Base-by-base conservation (phyloP, 169 alveolate genomes). In the Cryptosporidium ryanae region DNA sequence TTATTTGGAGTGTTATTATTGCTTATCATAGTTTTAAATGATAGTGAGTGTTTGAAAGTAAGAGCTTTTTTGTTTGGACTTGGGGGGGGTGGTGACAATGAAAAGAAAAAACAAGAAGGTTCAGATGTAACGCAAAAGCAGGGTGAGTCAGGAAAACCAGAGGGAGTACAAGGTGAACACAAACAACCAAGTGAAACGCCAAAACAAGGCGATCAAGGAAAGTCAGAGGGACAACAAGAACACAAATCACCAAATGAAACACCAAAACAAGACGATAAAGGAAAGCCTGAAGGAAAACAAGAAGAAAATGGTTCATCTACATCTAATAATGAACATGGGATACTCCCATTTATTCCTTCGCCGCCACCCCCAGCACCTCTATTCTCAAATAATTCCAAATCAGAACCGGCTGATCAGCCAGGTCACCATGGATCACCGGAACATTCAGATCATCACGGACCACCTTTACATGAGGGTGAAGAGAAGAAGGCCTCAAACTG, bases 1-100 rank as follows among this genome's bases (percentile, higher is more conserved):
- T 21, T 76, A 13, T 59, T 59, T 23, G 71, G 68, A 38, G 31
- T 76, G 31, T 6, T 44, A 38, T 21, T 76, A 25, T 21, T 76
- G 6, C 68, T 76, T 31, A 23, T 76, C n/a, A 0, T 76, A 25
- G 49, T 13, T 2, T 7, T 59, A 13, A 32, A 48, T 18, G 70
- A 76, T 8, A 31, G 70, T 29, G 46, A 76, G 21, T 8, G 70
- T 12, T 44, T 76, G 23, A 76, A 76, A 52, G 44, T 76, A 1
- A 76, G 54, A 49, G 59, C 76, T 65, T 76, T 76, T 25, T 76
- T 71, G 52, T 71, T 76, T 31, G 71, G 87, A 7, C 32, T 68
- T n/a, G 76, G 87, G 0, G 59, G 71, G 6, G 64, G 63, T 34
- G 43, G 59, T 12, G 63, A 76, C 31, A 65, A 76, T 25, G 70